Evolutionary conservation across 345 rosid species (phyloP).

Genomic region (Dipteronia dyeriana): DNA sequence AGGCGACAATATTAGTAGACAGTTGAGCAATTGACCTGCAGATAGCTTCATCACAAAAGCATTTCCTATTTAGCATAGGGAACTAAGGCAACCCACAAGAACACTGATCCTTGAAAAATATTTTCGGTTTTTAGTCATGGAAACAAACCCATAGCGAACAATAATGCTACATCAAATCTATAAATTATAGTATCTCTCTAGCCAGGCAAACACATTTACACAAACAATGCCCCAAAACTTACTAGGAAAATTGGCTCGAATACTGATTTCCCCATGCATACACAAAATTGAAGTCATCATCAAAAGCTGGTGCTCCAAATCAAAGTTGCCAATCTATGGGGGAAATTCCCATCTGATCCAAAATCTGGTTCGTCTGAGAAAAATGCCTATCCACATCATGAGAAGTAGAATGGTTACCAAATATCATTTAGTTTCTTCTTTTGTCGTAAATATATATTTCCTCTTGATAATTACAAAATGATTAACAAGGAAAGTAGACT

Average conservation of each 20-base stretch:
- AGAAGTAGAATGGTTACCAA: conserved; percentile 7
- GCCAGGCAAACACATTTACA: background rate
- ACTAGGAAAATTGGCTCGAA: background rate
- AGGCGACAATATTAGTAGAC: background rate
- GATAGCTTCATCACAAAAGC: too few relatives aligned
- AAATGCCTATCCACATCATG: conserved; percentile 66
- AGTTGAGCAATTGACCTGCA: background rate
- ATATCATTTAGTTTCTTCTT: background rate
- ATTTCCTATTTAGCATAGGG: background rate
- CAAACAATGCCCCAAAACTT: conserved; percentile 1
- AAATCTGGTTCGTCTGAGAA: conserved; percentile 76
- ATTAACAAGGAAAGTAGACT: too few relatives aligned
- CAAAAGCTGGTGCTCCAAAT: conserved; percentile 19
- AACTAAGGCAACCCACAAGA: background rate
- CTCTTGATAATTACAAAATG: background rate
- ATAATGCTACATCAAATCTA: background rate
- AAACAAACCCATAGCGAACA: background rate
- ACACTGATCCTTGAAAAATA: background rate
- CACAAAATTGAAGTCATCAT: conserved; percentile 7
- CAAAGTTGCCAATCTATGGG: conserved; percentile 91
- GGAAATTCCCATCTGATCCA: conserved; percentile 61
- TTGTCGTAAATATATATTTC: background rate
- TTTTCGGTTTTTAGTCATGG: background rate
- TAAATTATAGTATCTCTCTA: background rate
- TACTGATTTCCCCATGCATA: background rate